These are phyloP conservation scores for Mucor lusitanicus DNA, from an alignment of 371 early-diverging fungal genomes.

Conservation along the genomic window DNA sequence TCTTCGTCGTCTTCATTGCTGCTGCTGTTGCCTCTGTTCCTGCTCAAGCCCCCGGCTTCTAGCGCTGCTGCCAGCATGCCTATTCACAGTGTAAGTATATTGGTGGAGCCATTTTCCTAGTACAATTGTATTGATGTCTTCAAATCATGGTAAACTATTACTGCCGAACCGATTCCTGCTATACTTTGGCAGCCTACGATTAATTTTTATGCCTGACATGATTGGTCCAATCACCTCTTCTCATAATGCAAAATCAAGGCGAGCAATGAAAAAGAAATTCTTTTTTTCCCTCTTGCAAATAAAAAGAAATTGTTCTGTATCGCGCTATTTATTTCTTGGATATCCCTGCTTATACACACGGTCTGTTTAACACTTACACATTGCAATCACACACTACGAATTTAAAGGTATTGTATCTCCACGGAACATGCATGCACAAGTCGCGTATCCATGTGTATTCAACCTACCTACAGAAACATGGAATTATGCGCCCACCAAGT, in stretches of 20 bases:
- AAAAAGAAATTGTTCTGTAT: neutral
- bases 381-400: neutral
- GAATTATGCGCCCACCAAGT: conserved; percentile 76
- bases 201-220: neutral
- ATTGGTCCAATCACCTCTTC: neutral
- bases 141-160: too few relatives aligned
- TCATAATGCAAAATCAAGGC: neutral
- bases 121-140: too few relatives aligned
- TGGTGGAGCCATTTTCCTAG: too few relatives aligned
- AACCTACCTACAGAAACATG: conserved; percentile 8
- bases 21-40: too few relatives aligned
- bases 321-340: neutral
- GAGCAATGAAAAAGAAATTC: neutral
- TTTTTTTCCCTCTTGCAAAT: neutral
- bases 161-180: too few relatives aligned
- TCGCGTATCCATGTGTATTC: neutral
- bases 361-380: neutral
- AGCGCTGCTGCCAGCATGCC: too few relatives aligned
- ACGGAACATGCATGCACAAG: neutral
- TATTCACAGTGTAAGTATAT: too few relatives aligned
- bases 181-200: neutral
- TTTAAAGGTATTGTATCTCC: neutral
- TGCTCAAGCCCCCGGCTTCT: too few relatives aligned
- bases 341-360: neutral
- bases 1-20: too few relatives aligned